A percentile compares a stretch with the other conserved stretches of the same genome.
These are phyloP conservation scores for Cryptococcus sp. DNA, from an alignment of 1,284 basidiomycete genomes.

Conservation along the genomic window DNA sequence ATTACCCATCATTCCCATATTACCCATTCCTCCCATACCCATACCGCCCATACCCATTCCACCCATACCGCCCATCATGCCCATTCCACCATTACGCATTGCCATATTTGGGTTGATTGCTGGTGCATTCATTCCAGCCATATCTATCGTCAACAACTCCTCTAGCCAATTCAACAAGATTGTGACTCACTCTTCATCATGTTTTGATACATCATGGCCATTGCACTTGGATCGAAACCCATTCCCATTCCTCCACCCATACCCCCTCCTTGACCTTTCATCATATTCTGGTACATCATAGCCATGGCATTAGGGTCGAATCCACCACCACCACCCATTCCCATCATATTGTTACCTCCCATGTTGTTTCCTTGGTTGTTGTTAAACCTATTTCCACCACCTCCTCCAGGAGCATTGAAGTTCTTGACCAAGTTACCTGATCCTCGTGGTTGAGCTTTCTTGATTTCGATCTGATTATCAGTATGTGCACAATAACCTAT, in stretches of 20 bases:
- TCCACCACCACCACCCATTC: conserved; percentile 24
- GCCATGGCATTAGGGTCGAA: conserved; percentile 54
- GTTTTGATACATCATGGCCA: conserved; percentile 55
- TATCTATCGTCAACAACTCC: conserved; percentile 13
- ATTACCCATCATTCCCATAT: conserved; percentile 53
- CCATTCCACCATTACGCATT: conserved; percentile 17
- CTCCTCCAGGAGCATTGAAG: background rate
- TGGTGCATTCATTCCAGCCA: conserved; percentile 38
- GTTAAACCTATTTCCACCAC: background rate
- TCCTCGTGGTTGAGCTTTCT: conserved; percentile 77
- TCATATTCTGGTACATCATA: conserved; percentile 55
- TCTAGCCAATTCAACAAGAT: conserved; percentile 1
- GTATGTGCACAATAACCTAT: background rate
- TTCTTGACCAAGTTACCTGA: conserved; percentile 36
- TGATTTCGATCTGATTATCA: conserved; percentile 77
- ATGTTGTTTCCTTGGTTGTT: conserved; percentile 41
- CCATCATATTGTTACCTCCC: conserved; percentile 37
- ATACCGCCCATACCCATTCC: conserved; percentile 27
- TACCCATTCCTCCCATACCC: conserved; percentile 41
- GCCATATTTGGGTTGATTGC: conserved; percentile 48
- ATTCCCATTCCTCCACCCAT: conserved; percentile 31
- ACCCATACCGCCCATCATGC: conserved; percentile 45
- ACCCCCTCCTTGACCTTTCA: conserved; percentile 30
- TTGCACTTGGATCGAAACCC: conserved; percentile 52
- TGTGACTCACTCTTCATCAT: conserved; percentile 48